These are phyloP conservation scores for Phalaenopsis aphrodite DNA, from an alignment of 106 monocot species.

Conservation along the genomic window DNA sequence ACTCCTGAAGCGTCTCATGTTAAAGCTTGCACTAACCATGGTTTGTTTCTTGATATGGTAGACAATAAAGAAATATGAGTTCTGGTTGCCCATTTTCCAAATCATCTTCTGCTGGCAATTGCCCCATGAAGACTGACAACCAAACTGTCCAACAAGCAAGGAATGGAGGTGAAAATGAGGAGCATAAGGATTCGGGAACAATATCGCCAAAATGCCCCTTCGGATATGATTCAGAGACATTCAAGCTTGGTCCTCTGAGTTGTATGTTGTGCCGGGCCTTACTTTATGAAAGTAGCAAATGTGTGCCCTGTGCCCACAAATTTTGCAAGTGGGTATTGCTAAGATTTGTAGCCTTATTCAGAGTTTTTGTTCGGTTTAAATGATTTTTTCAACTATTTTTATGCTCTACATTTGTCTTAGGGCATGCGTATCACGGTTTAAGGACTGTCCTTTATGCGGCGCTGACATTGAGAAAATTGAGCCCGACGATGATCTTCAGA, in stretches of 20 bases:
- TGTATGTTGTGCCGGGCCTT: constrained; percentile 85
- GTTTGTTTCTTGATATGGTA: constrained; percentile 10
- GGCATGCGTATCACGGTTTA: constrained; percentile 79
- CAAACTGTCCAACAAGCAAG: background rate
- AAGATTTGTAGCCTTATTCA: background rate
- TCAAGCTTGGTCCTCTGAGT: constrained; percentile 90
- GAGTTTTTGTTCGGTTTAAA: background rate
- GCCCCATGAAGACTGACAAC: constrained; percentile 46
- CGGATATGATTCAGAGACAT: constrained; percentile 91
- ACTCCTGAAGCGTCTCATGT: background rate
- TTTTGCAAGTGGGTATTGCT: constrained; percentile 84
- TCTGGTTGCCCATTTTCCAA: constrained; percentile 86
- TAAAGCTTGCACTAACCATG: background rate
- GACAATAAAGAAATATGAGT: constrained; percentile 44
- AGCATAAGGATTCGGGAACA: constrained; percentile 26
- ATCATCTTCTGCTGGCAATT: constrained; percentile 30
- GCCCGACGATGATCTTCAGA: constrained; percentile 80
- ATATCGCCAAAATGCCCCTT: constrained; percentile 84
- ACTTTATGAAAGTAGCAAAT: constrained; percentile 84
- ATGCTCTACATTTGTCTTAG: constrained; percentile 23
- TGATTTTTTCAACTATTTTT: background rate
- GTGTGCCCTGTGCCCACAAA: constrained; percentile 85
- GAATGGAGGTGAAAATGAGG: constrained; percentile 16
- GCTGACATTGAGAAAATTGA: constrained; percentile 90
- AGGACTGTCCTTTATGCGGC: constrained; percentile 93